Evolutionary conservation across 352 stramenopile genomes (phyloP), one percentile per base, ranked within the genome.

Genomic region (Globisporangium cylindrosporum): DNA sequence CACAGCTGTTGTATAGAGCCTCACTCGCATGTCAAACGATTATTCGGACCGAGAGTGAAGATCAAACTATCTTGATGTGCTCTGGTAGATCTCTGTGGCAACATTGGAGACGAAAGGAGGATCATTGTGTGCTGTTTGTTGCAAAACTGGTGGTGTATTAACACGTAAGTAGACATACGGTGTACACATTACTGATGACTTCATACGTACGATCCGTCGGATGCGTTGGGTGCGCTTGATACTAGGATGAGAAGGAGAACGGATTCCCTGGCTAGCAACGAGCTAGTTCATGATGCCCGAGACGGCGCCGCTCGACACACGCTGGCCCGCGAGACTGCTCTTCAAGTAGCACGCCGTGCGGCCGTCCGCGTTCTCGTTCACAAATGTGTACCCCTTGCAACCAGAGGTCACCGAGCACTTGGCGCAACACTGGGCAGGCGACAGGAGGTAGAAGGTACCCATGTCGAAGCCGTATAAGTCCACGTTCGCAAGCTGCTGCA

Each of bases 381-480:
- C 66, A 32, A 78, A 82, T 32, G 76, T 80, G 68, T 82, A 82
- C 5, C 43, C 75, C 15, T 68, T 64, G 61, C 75, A 82, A 22
- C 68, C 71, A 4, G 66, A 6, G 1, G 73, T 82, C 49, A 66
- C 51, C 8, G 67, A 38, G 59, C 75, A 82, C 59, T 74, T 56
- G 6, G 53, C 61, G 43, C 75, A 82, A 60, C 76, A 82, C 24
- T 73, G 68, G 41, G 48, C 41, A 3, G 75, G 75, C 38, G 73
- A 53, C 14, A 78, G 7, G 1, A 27, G 66, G 62, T 73, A 77
- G 32, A 68, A 27, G 2, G 67, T 74, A 27, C 68, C 41, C 24
- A 88, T 53, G 70, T 88, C 75, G 60, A 80, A 72, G 48, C 79
- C 79, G 59, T 70, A 75, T n/a, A 81, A 82, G 59, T 84, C 79